Evolutionary conservation across 192 early-diverging fungal species (phyloP), one percentile per base, ranked within the genome.

Genomic region (Pilaira anomala): DNA sequence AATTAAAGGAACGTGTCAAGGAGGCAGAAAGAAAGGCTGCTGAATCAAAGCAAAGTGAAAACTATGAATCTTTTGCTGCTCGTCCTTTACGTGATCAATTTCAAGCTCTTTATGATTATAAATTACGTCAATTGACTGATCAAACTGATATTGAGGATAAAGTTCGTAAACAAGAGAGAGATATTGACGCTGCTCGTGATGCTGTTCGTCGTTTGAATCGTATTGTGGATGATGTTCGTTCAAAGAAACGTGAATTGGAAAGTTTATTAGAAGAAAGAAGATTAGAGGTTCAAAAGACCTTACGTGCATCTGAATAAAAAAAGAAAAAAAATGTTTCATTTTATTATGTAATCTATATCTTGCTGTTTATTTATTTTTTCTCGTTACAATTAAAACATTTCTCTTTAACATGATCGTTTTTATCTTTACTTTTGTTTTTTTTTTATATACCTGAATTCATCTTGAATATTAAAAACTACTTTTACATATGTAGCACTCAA

Each of bases 21-120:
- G 76, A 76, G 22, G 83, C 78, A 0, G 78, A 85, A 62, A 69
- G 54, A 24, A 62, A 55, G 21, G 46, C 68, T 48, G 56, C 63
- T 7, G 44, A 59, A 14, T 63, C 53, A 11, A 60, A 53, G 29
- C n/a, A 67, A 62, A 22, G 70, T 57, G 25, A 65, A 11, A 54
- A 53, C 12, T 30, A 63, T 9, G 45, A 61, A 18, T 64, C 75
- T 8, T 68, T 71, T 51, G 71, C 73, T 8, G 56, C 65, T 0
- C 45, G 68, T 7, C 64, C 71, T 1, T 28, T 72, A 1, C 66
- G 63, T 62, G 67, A 71, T 26, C 77, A 85, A 52, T 78, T 79
- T 19, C 75, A 77, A 41, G 78, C 74, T 6, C 50, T 85, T 33
- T 74, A 80, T 30, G 80, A 76, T 19, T 85, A 80, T 41, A 85